phyloP scores from a whole-genome alignment of 78 protist genomes.

The Dictyostelium firmibasis region DNA sequence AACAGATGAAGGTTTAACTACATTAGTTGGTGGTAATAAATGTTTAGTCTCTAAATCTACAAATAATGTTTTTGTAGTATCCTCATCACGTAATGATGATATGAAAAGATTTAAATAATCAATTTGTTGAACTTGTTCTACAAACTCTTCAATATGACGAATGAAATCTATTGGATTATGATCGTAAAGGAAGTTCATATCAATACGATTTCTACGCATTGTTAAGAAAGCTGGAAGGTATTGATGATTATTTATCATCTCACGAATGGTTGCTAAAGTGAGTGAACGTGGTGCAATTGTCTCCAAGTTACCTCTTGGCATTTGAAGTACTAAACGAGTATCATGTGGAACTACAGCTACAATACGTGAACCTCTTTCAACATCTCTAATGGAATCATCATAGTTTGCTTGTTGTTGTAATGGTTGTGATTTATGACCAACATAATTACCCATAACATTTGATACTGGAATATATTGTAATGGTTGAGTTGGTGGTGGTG shows the following conservation, averaged over 20 bases:
- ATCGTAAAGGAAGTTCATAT: constrained; percentile 86
- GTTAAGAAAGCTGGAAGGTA: constrained; percentile 22
- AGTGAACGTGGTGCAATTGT: constrained; percentile 83
- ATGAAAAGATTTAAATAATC: constrained; percentile 79
- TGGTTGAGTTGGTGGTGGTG: constrained; percentile 21
- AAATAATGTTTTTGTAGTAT: constrained; percentile 65
- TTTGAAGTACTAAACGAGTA: constrained; percentile 66
- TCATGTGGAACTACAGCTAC: constrained; percentile 75
- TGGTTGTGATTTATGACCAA: constrained; percentile 5
- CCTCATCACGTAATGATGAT: constrained; percentile 72
- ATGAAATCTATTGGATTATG: constrained; percentile 80
- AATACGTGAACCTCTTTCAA: constrained; percentile 88
- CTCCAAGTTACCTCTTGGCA: constrained; percentile 93
- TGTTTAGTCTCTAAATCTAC: constrained; percentile 31
- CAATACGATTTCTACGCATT: constrained; percentile 85
- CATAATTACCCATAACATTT: not conserved
- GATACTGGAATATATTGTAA: not conserved
- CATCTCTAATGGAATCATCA: constrained; percentile 70
- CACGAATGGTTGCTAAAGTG: constrained; percentile 51
- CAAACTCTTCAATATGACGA: constrained; percentile 51
- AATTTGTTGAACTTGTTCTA: constrained; percentile 42
- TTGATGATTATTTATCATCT: not conserved
- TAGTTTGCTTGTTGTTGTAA: not conserved
- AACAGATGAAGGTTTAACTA: not conserved
- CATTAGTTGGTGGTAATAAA: constrained; percentile 8